These are phyloP conservation scores for Populus euphratica DNA, from an alignment of 345 rosid genomes.

Conservation along the genomic window DNA sequence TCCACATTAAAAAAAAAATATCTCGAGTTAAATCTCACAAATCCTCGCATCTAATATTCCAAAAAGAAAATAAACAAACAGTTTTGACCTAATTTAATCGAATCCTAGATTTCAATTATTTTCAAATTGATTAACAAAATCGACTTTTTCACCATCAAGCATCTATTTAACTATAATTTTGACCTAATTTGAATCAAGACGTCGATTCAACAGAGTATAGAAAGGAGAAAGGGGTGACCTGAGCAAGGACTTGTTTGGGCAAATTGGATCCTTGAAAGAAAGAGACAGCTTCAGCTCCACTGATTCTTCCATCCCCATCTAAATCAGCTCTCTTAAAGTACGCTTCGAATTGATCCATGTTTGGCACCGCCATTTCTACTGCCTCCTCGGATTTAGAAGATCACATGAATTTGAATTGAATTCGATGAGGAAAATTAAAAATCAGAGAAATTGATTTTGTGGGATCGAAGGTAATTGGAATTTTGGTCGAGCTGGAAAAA, in stretches of 20 bases:
- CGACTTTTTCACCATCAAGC: neutral
- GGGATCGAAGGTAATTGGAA: neutral
- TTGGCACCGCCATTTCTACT: conserved; percentile 47
- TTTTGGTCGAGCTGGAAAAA: no score
- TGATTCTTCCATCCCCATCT: conserved; percentile 90
- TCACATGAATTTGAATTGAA: conserved; percentile 6
- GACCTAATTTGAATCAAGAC: neutral
- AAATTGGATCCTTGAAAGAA: conserved; percentile 92
- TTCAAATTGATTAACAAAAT: no score
- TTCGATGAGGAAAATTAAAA: neutral
- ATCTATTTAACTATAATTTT: neutral
- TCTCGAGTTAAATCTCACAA: neutral
- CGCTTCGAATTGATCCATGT: conserved; percentile 75
- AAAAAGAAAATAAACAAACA: no score
- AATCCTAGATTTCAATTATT: neutral
- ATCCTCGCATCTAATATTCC: neutral
- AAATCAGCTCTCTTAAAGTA: conserved; percentile 91
- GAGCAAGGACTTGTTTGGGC: conserved; percentile 84
- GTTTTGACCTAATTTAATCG: neutral
- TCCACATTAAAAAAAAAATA: conserved; percentile 7
- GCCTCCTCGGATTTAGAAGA: conserved; percentile 3
- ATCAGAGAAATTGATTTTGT: neutral
- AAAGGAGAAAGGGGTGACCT: conserved; percentile 38
- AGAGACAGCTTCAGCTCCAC: conserved; percentile 85
- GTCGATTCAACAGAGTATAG: neutral